Conservation (phyloP, 768 basidiomycete species). For the Rhizopogon vulgaris region DNA sequence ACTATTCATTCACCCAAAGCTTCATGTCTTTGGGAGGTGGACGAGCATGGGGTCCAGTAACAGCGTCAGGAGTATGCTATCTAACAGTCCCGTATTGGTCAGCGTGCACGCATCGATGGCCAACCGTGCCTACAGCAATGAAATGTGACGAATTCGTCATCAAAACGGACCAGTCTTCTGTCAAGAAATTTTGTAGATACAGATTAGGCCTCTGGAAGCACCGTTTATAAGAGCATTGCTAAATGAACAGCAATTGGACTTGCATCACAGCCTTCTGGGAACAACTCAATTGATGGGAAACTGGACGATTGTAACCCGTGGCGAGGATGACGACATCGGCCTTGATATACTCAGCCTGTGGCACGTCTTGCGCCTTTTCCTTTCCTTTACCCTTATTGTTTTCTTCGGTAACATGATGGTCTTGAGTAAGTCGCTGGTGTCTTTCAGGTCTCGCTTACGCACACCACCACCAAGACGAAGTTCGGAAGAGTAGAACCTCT, state of each 20-base stretch:
- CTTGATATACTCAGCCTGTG: slow-evolving; percentile 19
- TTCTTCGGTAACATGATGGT: neutral
- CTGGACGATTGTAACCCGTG: slow-evolving; percentile 47
- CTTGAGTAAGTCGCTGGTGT: neutral
- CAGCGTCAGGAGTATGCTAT: slow-evolving; percentile 44
- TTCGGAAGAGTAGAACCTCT: neutral
- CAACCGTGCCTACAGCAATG: slow-evolving; percentile 43
- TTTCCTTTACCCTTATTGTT: slow-evolving; percentile 7
- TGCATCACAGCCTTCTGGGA: slow-evolving; percentile 44
- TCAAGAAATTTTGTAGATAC: slow-evolving; percentile 51
- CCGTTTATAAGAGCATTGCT: neutral
- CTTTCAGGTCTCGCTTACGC: neutral
- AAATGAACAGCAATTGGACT: neutral
- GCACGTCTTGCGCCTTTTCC: slow-evolving; percentile 9
- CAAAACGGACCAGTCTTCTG: slow-evolving; percentile 47
- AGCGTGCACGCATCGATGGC: slow-evolving; percentile 2
- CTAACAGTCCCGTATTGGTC: slow-evolving; percentile 19
- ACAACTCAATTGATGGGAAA: slow-evolving; percentile 42
- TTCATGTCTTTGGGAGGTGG: slow-evolving; percentile 46
- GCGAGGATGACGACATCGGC: slow-evolving; percentile 48
- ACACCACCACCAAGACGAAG: neutral
- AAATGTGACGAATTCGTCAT: slow-evolving; percentile 46
- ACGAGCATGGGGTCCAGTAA: slow-evolving; percentile 40
- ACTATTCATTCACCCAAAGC: slow-evolving; percentile 54
- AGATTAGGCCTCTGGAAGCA: slow-evolving; percentile 37